These are phyloP conservation scores for Stenogyne calaminthoides DNA, from an alignment of 305 asterid species.

Conservation along the genomic window DNA sequence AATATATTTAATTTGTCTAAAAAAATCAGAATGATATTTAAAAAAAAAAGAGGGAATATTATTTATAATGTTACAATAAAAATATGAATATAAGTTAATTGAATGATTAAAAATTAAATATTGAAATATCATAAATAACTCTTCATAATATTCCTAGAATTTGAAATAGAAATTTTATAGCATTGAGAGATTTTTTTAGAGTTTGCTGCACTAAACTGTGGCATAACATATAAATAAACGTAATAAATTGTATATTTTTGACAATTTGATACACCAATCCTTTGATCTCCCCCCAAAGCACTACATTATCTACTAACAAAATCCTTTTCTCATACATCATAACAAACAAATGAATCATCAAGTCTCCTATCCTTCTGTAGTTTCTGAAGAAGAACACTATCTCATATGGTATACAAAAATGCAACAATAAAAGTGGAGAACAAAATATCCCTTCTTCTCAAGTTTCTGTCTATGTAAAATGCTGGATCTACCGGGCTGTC, in stretches of 20 bases:
- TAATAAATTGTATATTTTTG: neutral
- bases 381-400: neutral
- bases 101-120: no score
- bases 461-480: neutral
- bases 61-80: no score
- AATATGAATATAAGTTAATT: no score
- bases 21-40: no score
- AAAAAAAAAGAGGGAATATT: no score
- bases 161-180: no score
- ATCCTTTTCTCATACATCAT: neutral
- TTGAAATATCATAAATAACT: no score
- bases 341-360: slow-evolving; percentile 20
- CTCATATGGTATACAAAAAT: slow-evolving; percentile 4
- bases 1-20: no score
- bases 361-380: neutral
- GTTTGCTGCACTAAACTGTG: no score
- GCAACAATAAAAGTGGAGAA: neutral
- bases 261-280: neutral
- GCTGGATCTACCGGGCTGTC: neutral
- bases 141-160: no score
- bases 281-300: neutral
- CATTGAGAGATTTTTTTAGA: no score
- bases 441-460: neutral
- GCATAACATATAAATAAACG: no score
- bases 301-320: neutral